Base-by-base conservation (phyloP, 345 rosid species). In the Limnanthes douglasii region DNA sequence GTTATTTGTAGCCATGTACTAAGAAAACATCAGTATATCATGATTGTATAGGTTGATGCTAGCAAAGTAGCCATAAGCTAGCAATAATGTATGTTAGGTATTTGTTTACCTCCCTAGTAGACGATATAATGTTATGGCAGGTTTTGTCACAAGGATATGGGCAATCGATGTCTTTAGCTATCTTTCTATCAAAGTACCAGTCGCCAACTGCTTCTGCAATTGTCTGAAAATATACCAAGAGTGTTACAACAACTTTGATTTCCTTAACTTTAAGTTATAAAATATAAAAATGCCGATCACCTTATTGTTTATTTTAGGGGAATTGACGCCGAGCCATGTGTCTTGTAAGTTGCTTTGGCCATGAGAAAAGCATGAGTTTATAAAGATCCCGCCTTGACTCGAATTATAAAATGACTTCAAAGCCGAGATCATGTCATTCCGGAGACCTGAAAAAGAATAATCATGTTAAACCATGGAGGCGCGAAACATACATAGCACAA, bases 301-400 rank as follows among this genome's bases (percentile, higher is more conserved):
- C 88, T 66, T 76, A 39, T 63, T 62, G 18, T 47, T 39, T 11
- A 83, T 31, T 11, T 37, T 52, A 12, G 93, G 97, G 59, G 95
- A 79, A 63, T 74, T 66, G 18, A 57, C 54, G n/a, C 75, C 78
- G 33, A 69, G 66, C 97, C 95, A 88, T 10, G 95, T 76, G 34
- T 79, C 95, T 16, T 79, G 94, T 43, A 65, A 65, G 61, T 83
- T 94, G 0, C 92, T 60, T 40, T 88, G 95, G 67, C 95, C 83
- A 43, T 88, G 98, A 3, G 95, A 81, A 20, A 84, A 88, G 39
- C 94, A 88, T 8, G 95, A 88, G 52, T 88, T 88, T 53, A 84
- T 70, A 62, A 84, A 88, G 30, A 79, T 21, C 14, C 98, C 98
- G 31, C 74, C 77, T 33, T 61, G 58, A 30, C 36, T 45, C 3